A percentile compares a stretch with the other conserved stretches of the same genome.
phyloP scores from a whole-genome alignment of 192 early-diverging fungal genomes.

The Coemansia sp. region DNA sequence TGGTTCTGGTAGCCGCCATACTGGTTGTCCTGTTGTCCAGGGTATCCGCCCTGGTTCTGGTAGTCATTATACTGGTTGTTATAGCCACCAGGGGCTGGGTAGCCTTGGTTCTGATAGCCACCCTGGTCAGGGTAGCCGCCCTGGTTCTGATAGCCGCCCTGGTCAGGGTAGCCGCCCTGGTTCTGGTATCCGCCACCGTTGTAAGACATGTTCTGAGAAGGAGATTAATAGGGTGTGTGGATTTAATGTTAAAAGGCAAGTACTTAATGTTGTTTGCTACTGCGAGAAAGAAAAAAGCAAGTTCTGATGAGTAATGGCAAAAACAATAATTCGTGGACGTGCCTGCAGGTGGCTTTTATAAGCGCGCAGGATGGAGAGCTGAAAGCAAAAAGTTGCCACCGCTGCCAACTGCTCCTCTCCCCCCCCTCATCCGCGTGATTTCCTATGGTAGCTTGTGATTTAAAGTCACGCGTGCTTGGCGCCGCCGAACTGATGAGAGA shows the following conservation, averaged over 20 bases:
- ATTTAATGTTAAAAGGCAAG: neutral
- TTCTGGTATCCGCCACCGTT: neutral
- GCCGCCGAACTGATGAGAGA: neutral
- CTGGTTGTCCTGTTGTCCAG: constrained; percentile 9
- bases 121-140: constrained; percentile 6
- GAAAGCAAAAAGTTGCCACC: neutral
- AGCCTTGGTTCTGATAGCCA: neutral
- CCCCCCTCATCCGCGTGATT: neutral
- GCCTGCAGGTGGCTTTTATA: neutral
- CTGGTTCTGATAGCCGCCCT: constrained; percentile 14
- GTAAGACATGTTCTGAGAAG: neutral
- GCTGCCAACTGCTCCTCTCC: neutral
- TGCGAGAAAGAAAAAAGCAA: constrained; percentile 1
- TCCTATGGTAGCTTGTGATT: neutral
- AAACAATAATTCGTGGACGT: neutral
- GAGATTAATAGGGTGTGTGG: neutral
- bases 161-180: constrained; percentile 6
- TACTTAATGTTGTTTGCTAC: neutral
- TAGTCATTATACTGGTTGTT: too few species aligned
- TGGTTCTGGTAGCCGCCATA: constrained; percentile 14
- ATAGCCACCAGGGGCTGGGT: too few species aligned
- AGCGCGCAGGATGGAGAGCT: neutral
- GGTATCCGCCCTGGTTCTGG: neutral
- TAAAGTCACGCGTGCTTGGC: constrained; percentile 17
- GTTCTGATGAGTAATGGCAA: constrained; percentile 2